These are phyloP conservation scores for Alternaria consortialis DNA, from an alignment of 2,329 filamentous ascomycete genomes.

Conservation along the genomic window DNA sequence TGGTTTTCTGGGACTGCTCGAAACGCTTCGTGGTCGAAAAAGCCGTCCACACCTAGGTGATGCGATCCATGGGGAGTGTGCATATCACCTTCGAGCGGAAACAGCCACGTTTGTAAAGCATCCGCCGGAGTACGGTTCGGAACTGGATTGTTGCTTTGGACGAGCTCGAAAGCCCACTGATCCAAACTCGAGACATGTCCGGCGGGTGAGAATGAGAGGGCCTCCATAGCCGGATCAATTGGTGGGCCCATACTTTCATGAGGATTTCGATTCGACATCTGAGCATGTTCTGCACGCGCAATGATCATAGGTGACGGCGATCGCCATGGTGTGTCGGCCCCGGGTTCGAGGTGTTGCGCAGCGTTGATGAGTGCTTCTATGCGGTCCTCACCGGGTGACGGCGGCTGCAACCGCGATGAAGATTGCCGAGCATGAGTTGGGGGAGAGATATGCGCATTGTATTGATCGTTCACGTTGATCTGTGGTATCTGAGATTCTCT, in stretches of 20 bases:
- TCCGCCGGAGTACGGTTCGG: slow-evolving; percentile 49
- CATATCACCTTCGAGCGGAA: slow-evolving; percentile 45
- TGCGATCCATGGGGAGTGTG: slow-evolving; percentile 38
- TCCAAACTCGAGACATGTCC: slow-evolving; percentile 48
- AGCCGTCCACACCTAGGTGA: slow-evolving; percentile 42
- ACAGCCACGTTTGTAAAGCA: slow-evolving; percentile 50
- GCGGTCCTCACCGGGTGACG: slow-evolving; percentile 44
- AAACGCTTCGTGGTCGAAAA: slow-evolving; percentile 43
- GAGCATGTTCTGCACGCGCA: slow-evolving; percentile 32
- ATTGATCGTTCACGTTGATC: slow-evolving; percentile 30
- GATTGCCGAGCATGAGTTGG: slow-evolving; percentile 24
- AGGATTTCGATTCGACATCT: slow-evolving; percentile 35
- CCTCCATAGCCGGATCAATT: slow-evolving; percentile 51
- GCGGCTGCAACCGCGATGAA: slow-evolving; percentile 26
- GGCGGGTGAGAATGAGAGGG: slow-evolving; percentile 46
- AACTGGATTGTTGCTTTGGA: slow-evolving; percentile 48
- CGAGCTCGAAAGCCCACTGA: slow-evolving; percentile 51
- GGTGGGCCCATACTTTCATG: slow-evolving; percentile 48
- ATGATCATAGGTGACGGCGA: slow-evolving; percentile 47
- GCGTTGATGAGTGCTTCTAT: slow-evolving; percentile 51
- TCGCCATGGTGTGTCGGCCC: slow-evolving; percentile 45
- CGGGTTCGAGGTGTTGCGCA: slow-evolving; percentile 48
- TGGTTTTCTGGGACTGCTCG: slow-evolving; percentile 35
- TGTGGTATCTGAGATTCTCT: slow-evolving; percentile 37
- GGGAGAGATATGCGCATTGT: slow-evolving; percentile 23